Evolutionary conservation across 345 rosid genomes (phyloP).

Genomic region (Pistacia atlantica): DNA sequence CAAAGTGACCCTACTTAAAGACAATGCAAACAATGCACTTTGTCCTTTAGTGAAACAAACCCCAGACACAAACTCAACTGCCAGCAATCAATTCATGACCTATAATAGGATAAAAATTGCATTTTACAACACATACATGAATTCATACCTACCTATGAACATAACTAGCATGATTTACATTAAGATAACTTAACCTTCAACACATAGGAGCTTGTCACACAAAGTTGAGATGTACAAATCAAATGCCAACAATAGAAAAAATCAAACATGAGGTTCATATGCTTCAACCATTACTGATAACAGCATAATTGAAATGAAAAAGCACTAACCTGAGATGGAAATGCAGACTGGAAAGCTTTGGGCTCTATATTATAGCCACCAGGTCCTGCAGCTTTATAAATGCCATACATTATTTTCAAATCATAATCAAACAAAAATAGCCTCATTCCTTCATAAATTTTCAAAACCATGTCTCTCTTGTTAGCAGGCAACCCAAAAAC

Average conservation of each 20-base stretch:
- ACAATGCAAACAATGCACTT: neutral
- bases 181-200: neutral
- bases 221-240: neutral
- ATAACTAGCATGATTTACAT: neutral
- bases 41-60: neutral
- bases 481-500: constrained; percentile 38
- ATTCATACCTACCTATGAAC: neutral
- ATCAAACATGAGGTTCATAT: neutral
- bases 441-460: constrained; percentile 33
- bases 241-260: neutral
- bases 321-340: constrained; percentile 36
- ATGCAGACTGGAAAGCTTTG: constrained; percentile 31
- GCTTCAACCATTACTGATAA: neutral
- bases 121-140: neutral
- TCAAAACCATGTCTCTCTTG: constrained; percentile 29
- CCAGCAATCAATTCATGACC: neutral
- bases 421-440: constrained; percentile 36
- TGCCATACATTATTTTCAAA: constrained; percentile 32
- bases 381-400: constrained; percentile 35
- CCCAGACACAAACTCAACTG: neutral
- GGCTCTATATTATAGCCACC: constrained; percentile 38
- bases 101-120: neutral
- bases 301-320: neutral
- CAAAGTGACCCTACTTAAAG: neutral
- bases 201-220: neutral